These are phyloP conservation scores for Cryptosporidium meleagridis DNA, from an alignment of 169 alveolate genomes.

Conservation along the genomic window DNA sequence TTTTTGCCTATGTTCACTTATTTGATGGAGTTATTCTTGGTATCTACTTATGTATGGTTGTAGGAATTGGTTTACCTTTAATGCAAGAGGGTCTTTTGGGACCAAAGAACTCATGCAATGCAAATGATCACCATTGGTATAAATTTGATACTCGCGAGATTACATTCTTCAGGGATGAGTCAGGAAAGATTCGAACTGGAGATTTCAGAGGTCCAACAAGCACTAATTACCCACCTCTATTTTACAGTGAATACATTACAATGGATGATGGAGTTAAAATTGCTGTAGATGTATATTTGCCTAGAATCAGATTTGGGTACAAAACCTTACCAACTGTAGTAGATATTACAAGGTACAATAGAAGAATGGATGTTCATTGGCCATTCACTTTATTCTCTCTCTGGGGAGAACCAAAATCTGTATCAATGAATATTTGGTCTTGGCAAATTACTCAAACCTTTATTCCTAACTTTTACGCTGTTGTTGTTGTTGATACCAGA, in stretches of 20 bases:
- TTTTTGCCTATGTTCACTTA: constrained; percentile 37
- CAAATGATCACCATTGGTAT: constrained; percentile 72
- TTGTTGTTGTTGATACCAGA: constrained; percentile 80
- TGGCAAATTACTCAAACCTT: constrained; percentile 79
- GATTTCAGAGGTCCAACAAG: constrained; percentile 71
- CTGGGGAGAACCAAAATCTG: constrained; percentile 78
- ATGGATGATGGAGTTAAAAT: constrained; percentile 80
- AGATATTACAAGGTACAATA: constrained; percentile 79
- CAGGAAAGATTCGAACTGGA: constrained; percentile 56
- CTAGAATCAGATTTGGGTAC: constrained; percentile 46
- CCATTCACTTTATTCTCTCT: constrained; percentile 79
- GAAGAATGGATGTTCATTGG: constrained; percentile 79
- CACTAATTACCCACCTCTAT: constrained; percentile 76
- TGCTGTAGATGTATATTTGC: constrained; percentile 80
- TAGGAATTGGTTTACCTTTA: constrained; percentile 48
- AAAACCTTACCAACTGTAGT: constrained; percentile 74
- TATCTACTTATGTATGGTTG: constrained; percentile 24
- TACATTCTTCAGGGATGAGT: constrained; percentile 20
- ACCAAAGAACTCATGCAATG: constrained; percentile 54
- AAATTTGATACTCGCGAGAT: constrained; percentile 46
- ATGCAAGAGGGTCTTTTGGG: constrained; percentile 74
- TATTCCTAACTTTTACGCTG: constrained; percentile 79
- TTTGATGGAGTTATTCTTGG: constrained; percentile 17
- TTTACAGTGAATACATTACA: constrained; percentile 75
- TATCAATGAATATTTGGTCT: constrained; percentile 79